Percentiles rank a stretch among this genome's conserved stretches.
Evolutionary conservation across 2,329 filamentous ascomycete genomes (phyloP).

Genomic region (Cladophialophora psammophila): DNA sequence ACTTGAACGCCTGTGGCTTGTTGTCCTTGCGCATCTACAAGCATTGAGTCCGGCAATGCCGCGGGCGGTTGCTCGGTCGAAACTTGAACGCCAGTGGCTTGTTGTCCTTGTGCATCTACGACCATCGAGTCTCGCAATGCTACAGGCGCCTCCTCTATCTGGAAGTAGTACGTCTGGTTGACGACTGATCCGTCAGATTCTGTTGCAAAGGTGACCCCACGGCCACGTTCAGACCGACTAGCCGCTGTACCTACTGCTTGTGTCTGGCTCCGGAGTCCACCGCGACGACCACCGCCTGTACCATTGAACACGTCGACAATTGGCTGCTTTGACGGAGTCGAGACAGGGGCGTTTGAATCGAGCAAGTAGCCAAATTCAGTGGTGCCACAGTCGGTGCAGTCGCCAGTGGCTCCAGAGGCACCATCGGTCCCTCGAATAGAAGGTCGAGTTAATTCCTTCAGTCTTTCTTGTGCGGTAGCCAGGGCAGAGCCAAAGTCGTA

Average conservation of each 20-base stretch:
- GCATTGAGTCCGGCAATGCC: too few relatives aligned
- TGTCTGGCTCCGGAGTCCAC: not conserved
- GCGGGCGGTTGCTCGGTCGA: not conserved
- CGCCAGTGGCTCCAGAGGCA: not conserved
- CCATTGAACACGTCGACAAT: not conserved
- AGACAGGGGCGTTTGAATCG: not conserved
- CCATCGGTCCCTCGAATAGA: not conserved
- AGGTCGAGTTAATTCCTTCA: not conserved
- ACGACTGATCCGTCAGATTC: constrained; percentile 5
- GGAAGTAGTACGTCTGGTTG: not conserved
- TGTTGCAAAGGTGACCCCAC: constrained; percentile 6
- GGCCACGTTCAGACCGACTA: not conserved
- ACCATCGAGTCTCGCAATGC: constrained; percentile 1
- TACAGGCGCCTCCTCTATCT: not conserved
- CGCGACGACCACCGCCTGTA: not conserved
- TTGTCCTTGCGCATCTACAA: too few relatives aligned
- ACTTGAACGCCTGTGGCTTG: not conserved
- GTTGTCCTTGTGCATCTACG: constrained; percentile 3
- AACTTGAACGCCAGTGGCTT: constrained; percentile 2
- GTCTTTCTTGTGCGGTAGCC: not conserved
- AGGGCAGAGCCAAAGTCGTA: too few relatives aligned
- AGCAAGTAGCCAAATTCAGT: not conserved
- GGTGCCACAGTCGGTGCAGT: not conserved
- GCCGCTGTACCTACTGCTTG: not conserved
- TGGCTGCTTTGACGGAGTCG: not conserved